These are phyloP conservation scores for Aspergillus alliaceus DNA, from an alignment of 2,329 filamentous ascomycete species.

Conservation along the genomic window DNA sequence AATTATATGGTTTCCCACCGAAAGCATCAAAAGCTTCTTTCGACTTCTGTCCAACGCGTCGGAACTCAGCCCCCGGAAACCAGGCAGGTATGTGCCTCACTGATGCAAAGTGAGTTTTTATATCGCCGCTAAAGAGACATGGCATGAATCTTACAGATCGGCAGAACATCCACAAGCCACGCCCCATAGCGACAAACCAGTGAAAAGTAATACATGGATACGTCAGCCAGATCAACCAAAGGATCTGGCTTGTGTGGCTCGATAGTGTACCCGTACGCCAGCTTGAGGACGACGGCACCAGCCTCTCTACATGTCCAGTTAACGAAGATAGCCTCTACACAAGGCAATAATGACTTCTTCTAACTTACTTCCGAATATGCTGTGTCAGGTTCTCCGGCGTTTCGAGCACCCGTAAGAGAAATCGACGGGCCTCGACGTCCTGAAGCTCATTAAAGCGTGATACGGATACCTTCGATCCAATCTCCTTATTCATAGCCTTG, in stretches of 20 bases:
- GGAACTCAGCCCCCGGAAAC: conserved; percentile 48
- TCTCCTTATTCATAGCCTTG: conserved; percentile 43
- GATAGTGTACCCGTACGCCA: conserved; percentile 34
- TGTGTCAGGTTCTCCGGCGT: conserved; percentile 38
- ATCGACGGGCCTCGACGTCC: conserved; percentile 43
- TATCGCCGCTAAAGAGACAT: background rate
- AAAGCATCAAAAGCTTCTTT: conserved; percentile 27
- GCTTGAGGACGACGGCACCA: conserved; percentile 41
- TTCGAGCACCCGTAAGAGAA: conserved; percentile 44
- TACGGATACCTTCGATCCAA: conserved; percentile 45
- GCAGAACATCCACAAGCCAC: conserved; percentile 49
- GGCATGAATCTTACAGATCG: conserved; percentile 16
- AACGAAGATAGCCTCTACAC: background rate
- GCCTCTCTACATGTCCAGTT: conserved; percentile 26
- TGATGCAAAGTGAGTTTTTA: background rate
- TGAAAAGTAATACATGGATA: conserved; percentile 43
- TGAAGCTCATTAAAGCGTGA: conserved; percentile 43
- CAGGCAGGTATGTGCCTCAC: conserved; percentile 42
- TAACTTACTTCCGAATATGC: conserved; percentile 37
- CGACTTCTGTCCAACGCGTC: conserved; percentile 39
- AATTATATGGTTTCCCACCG: conserved; percentile 43
- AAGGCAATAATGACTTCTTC: background rate
- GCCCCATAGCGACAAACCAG: conserved; percentile 39
- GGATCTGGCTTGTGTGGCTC: conserved; percentile 22
- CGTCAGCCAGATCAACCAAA: conserved; percentile 43